Evolutionary conservation across 768 basidiomycete species (phyloP).

Genomic region (Infundibulicybe gibba): DNA sequence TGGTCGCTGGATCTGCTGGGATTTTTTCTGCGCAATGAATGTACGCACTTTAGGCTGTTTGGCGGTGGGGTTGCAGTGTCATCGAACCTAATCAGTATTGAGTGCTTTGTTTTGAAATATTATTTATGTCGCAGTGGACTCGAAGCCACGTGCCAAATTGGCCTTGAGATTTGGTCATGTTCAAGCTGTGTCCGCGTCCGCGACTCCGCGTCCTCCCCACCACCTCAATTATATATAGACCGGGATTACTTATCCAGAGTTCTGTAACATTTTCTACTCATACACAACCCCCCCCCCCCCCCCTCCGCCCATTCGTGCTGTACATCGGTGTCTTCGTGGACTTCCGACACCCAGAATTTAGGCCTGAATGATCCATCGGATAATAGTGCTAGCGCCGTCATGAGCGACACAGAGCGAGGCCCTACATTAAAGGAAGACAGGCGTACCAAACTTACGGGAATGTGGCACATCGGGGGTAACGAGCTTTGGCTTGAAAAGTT

Average conservation of each 20-base stretch:
- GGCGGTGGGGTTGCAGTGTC: too few species aligned
- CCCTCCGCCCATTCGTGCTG: conserved; percentile 78
- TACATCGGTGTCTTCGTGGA: conserved; percentile 71
- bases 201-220: conserved; percentile 31
- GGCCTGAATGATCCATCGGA: conserved; percentile 49
- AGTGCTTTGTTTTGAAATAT: background rate
- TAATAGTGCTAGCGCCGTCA: conserved; percentile 52
- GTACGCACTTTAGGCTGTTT: too few species aligned
- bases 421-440: conserved; percentile 41
- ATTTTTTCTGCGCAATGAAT: too few species aligned
- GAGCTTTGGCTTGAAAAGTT: conserved; percentile 48
- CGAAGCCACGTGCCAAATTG: conserved; percentile 23
- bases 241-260: conserved; percentile 14
- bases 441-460: conserved; percentile 32
- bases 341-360: conserved; percentile 65
- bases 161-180: too few species aligned
- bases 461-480: conserved; percentile 39
- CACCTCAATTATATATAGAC: conserved; percentile 11
- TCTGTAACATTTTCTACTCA: conserved; percentile 13
- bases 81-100: too few species aligned
- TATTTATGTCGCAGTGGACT: background rate
- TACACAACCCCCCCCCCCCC: conserved; percentile 52
- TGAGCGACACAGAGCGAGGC: conserved; percentile 57
- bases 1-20: too few species aligned
- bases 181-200: conserved; percentile 34